Evolutionary conservation across 805 yeast genomes (phyloP).

Genomic region (Saturnispora saitoi): DNA sequence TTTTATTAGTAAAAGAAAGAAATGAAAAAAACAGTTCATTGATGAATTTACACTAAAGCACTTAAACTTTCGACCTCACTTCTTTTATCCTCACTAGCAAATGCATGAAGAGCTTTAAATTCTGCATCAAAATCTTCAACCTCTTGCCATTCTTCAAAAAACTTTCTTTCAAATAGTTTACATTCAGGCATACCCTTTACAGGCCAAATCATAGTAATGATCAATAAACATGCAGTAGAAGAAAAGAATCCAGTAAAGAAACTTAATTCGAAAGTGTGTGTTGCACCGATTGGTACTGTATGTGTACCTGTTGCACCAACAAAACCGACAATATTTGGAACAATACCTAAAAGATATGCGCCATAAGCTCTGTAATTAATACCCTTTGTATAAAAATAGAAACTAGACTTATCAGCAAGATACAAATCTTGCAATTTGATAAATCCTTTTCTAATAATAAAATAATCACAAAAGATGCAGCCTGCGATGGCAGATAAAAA

Average conservation of each 20-base stretch:
- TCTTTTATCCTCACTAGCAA: background rate
- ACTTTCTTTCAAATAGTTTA: slow-evolving; percentile 41
- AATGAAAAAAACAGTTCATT: background rate
- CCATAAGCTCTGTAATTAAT: slow-evolving; percentile 26
- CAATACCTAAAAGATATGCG: slow-evolving; percentile 14
- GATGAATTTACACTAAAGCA: background rate
- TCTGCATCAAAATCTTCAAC: slow-evolving; percentile 51
- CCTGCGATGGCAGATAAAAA: slow-evolving; percentile 34
- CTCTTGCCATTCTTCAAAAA: slow-evolving; percentile 56
- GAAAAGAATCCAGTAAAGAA: slow-evolving; percentile 52
- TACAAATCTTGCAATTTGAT: slow-evolving; percentile 22
- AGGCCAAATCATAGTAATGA: slow-evolving; percentile 47
- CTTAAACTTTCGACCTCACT: background rate
- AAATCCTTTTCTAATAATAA: slow-evolving; percentile 32
- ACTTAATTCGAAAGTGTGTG: slow-evolving; percentile 14
- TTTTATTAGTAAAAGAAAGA: too few relatives aligned
- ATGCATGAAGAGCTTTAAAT: slow-evolving; percentile 7
- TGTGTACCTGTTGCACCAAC: slow-evolving; percentile 15
- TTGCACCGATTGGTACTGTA: slow-evolving; percentile 9
- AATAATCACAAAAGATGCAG: slow-evolving; percentile 32
- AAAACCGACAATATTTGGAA: slow-evolving; percentile 24
- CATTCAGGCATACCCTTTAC: slow-evolving; percentile 33
- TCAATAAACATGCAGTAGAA: slow-evolving; percentile 46
- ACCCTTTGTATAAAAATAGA: slow-evolving; percentile 27
- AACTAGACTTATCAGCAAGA: slow-evolving; percentile 8